Evolutionary conservation across 2,329 filamentous ascomycete genomes (phyloP).

Genomic region (Alternaria metachromatica): DNA sequence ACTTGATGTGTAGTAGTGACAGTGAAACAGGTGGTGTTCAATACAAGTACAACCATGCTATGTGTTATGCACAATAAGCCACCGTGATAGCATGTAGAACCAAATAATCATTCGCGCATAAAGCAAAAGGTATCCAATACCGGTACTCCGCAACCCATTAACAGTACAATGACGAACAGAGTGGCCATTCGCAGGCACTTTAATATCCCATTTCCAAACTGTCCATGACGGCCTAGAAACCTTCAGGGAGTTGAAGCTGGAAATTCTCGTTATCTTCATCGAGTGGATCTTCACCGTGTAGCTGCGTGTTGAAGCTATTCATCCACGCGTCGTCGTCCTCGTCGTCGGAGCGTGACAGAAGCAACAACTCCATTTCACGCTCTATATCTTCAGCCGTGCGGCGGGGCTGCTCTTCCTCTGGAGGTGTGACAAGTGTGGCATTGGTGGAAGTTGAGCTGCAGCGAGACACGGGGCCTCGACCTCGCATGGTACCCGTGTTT

Average conservation of each 20-base stretch:
- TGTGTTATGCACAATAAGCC: not conserved
- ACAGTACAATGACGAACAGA: not conserved
- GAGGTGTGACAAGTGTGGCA: conserved; percentile 35
- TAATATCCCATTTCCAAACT: not conserved
- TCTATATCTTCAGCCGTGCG: conserved; percentile 45
- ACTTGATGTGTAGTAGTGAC: not conserved
- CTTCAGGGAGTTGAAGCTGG: conserved; percentile 42
- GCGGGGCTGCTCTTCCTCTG: conserved; percentile 27
- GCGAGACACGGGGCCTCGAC: conserved; percentile 37
- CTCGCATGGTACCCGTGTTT: conserved; percentile 16
- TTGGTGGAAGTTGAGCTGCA: conserved; percentile 43
- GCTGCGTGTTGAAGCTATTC: conserved; percentile 36
- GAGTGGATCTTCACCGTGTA: conserved; percentile 28
- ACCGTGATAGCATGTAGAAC: not conserved
- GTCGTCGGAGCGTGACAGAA: conserved; percentile 36
- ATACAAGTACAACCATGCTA: not conserved
- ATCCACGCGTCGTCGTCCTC: conserved; percentile 42
- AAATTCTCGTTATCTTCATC: conserved; percentile 42
- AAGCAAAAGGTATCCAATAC: conserved; percentile 19
- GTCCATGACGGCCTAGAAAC: conserved; percentile 21
- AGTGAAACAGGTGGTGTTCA: not conserved
- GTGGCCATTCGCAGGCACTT: not conserved
- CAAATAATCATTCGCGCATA: not conserved
- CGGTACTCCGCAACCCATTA: conserved; percentile 3
- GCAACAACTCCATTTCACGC: conserved; percentile 39